Base-by-base conservation (phyloP, 2,329 filamentous ascomycete species). In the Sporothrix curviconia region DNA sequence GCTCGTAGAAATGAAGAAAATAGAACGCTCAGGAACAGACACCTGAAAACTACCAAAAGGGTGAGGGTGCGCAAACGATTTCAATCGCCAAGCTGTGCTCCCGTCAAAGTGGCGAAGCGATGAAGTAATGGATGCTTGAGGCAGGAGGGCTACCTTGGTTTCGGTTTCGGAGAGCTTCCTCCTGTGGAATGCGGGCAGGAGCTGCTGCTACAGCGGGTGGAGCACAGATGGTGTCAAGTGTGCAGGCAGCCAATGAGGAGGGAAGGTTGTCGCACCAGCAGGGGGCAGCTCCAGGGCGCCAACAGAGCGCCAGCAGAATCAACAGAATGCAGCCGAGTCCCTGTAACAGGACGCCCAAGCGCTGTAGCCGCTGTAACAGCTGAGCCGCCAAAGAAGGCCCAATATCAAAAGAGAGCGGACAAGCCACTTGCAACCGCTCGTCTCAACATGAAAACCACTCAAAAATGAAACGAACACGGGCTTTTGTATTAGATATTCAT, bases 81-180 rank as follows among this genome's bases (percentile, higher is more conserved):
- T n/a, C n/a, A n/a, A n/a, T n/a, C n/a, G n/a, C n/a, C n/a, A n/a
- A n/a, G 8, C 17, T 24, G 37, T 40, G 37, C n/a, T 39, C 6
- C 17, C 6, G 40, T 9, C 9, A 19, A 34, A 49, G n/a, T n/a
- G n/a, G n/a, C n/a, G 6, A 32, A 32, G 28, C 28, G 28, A 11
- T 11, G 25, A 15, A 11, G 19, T 11, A 40, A 24, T 17, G 12
- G n/a, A 15, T 28, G 53, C 42, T 39, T 55, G n/a, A 19, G 7
- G 42, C 30, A 47, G 30, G 53, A 55, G 53, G 42, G n/a, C n/a
- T n/a, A n/a, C n/a, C n/a, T n/a, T n/a, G n/a, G n/a, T 28, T 34
- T 54, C 28, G 28, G 37, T 54, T 55, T 46, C 42, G 53, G 40
- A 55, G 28, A 54, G 51, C 49, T 51, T 34, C 47, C 25, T 39